Base-by-base conservation (phyloP, 2,329 filamentous ascomycete genomes). In the Tolypocladium ophioglossoides region DNA sequence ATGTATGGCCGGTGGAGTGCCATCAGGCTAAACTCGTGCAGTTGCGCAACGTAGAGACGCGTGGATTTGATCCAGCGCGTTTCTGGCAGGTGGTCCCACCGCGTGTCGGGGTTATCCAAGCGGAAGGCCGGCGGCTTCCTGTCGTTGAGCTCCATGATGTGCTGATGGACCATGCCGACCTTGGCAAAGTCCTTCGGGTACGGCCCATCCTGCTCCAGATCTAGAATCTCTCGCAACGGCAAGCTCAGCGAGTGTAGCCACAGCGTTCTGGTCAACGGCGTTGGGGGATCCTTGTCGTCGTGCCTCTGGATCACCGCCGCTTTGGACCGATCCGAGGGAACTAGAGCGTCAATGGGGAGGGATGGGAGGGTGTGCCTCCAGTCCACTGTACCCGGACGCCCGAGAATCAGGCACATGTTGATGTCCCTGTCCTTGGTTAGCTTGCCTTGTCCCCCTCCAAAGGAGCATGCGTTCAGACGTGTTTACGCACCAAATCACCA, bases 1-100 rank as follows among this genome's bases (percentile, higher is more conserved):
- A 85, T 76, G 61, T 84, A 85, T 0, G 81, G 80, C 27, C 82
- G 73, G 57, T 85, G 82, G 40, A 85, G 70, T 5, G 79, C 80
- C 69, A 85, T 80, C 50, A 80, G 66, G 55, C 78, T 75, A 62
- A 84, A 82, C 0, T 75, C 69, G 12, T 73, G 66, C 6, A 78
- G 62, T 59, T 80, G 78, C 16, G 77, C 74, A 51, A 78, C 62
- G 50, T 73, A 70, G 54, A 72, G 68, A 40, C 79, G 69, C n/a
- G 71, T 68, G 51, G 68, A 63, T 12, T 69, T 69, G 39, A 85
- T 63, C 80, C 81, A 84, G 53, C 69, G 66, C 56, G 75, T 76
- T n/a, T 76, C 74, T 0, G 77, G 74, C n/a, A 75, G 63, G 18
- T 71, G 60, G 56, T 85, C 82, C 66, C 77, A 85, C 2, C 73